A percentile compares a stretch with the other conserved stretches of the same genome.
phyloP scores from a whole-genome alignment of 2,329 filamentous ascomycete species.

The Cercospora sp. region DNA sequence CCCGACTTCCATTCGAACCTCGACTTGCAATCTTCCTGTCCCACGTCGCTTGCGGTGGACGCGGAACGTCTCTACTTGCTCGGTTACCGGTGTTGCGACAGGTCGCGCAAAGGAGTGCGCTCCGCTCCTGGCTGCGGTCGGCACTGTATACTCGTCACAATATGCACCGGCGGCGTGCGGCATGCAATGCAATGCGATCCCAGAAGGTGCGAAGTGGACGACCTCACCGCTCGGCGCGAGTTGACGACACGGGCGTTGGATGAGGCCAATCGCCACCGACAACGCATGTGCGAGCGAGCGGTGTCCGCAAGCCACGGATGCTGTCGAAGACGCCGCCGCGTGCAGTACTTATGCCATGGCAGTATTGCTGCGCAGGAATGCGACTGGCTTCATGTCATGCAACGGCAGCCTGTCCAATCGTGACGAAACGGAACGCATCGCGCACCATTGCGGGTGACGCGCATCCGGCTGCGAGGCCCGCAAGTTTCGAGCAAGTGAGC shows the following conservation, averaged over 20 bases:
- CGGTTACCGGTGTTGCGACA: neutral
- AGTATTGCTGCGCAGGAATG: neutral
- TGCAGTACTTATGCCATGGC: neutral
- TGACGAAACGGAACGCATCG: neutral
- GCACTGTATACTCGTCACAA: neutral
- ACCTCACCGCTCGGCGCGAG: neutral
- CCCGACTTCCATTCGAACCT: neutral
- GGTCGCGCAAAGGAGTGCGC: neutral
- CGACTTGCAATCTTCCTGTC: neutral
- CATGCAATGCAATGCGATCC: neutral
- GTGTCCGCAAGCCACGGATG: neutral
- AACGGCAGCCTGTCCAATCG: neutral
- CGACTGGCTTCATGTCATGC: neutral
- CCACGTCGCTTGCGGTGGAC: neutral
- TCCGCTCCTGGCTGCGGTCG: neutral
- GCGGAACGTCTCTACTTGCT: neutral
- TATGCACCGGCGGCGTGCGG: neutral
- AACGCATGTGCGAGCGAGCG: neutral
- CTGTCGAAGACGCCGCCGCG: neutral
- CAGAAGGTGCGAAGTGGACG: neutral
- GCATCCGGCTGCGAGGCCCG: neutral
- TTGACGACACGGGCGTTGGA: neutral
- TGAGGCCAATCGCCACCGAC: neutral
- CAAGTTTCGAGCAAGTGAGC: neutral
- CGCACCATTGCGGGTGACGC: neutral